Evolutionary conservation across 192 early-diverging fungal species (phyloP).

Genomic region (Backusella luteola): DNA sequence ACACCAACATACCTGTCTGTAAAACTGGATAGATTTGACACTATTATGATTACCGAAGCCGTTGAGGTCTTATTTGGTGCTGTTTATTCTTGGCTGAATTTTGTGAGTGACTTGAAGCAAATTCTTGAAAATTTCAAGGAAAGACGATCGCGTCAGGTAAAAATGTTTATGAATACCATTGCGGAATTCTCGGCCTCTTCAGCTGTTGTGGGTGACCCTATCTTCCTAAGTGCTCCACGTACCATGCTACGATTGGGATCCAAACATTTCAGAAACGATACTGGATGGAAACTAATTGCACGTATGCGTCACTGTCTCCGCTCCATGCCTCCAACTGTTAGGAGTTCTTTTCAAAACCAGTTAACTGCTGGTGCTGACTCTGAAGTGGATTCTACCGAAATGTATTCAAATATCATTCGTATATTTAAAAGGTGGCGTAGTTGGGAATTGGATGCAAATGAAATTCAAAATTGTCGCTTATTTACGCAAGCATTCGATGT

Average conservation of each 20-base stretch:
- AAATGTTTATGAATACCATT: constrained; percentile 52
- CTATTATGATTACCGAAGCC: constrained; percentile 66
- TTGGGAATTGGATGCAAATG: constrained; percentile 58
- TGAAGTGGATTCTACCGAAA: constrained; percentile 34
- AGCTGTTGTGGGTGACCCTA: constrained; percentile 55
- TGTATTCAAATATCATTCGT: constrained; percentile 45
- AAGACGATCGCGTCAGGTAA: constrained; percentile 50
- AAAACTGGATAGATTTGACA: constrained; percentile 42
- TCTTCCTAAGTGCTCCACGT: constrained; percentile 64
- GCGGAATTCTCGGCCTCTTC: constrained; percentile 47
- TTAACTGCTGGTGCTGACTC: constrained; percentile 40
- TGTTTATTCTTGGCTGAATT: constrained; percentile 65
- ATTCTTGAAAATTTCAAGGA: constrained; percentile 50
- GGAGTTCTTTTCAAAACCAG: constrained; percentile 38
- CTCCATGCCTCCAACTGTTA: constrained; percentile 35
- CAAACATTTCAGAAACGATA: constrained; percentile 60
- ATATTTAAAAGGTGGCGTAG: constrained; percentile 57
- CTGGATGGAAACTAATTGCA: constrained; percentile 72
- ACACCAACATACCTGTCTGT: constrained; percentile 48
- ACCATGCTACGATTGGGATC: constrained; percentile 63
- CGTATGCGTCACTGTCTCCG: constrained; percentile 63
- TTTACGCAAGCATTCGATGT: constrained; percentile 46
- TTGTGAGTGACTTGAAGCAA: constrained; percentile 52
- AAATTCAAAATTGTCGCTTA: constrained; percentile 43
- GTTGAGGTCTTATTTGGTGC: constrained; percentile 71